Evolutionary conservation across 306 rosid genomes (phyloP), one percentile per base, ranked within the genome.

Genomic region (Quercus robur): DNA sequence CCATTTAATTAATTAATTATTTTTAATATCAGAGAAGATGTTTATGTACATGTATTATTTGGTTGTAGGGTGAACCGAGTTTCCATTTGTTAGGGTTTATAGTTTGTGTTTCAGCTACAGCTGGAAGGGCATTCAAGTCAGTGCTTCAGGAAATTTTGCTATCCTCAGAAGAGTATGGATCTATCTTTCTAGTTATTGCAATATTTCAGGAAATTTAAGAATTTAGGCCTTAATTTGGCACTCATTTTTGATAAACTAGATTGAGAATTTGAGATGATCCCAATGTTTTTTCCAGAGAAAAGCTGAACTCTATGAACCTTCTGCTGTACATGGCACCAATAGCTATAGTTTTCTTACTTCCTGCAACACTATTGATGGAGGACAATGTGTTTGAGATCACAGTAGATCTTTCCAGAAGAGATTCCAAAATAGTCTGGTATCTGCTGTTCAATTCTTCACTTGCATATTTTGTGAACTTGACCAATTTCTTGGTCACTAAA

Each of bases 401-500:
- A n/a, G 11, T 81, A 11, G 81, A 58, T 0, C 85, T 81, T 18
- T 81, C 81, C 35, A 55, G 74, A 71, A 55, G 74, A 58, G 78
- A 77, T 41, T 52, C 72, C 81, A 79, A 63, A 75, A 46, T 38
- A 6, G 35, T 77, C 49, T 82, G 77, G 83, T 84, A 76, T 72
- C 78, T 87, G 74, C 30, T 78, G 26, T 78, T 82, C 82, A 82
- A 78, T 58, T 82, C 82, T 1, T 67, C 72, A 2, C 64, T 78
- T 28, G 85, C 82, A 2, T 82, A 78, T 78, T 78, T 82, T 58
- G 82, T 82, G 49, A 82, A 82, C 82, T 74, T 90, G 80, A 87
- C 92, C 76, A 83, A 88, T 83, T 90, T 90, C 82, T 74, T 88
- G 76, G 89, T 90, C 81, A 90, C 94, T 72, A 90, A 86, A 76